These are phyloP conservation scores for Penicillium glabrum DNA, from an alignment of 2,329 filamentous ascomycete species.

Conservation along the genomic window DNA sequence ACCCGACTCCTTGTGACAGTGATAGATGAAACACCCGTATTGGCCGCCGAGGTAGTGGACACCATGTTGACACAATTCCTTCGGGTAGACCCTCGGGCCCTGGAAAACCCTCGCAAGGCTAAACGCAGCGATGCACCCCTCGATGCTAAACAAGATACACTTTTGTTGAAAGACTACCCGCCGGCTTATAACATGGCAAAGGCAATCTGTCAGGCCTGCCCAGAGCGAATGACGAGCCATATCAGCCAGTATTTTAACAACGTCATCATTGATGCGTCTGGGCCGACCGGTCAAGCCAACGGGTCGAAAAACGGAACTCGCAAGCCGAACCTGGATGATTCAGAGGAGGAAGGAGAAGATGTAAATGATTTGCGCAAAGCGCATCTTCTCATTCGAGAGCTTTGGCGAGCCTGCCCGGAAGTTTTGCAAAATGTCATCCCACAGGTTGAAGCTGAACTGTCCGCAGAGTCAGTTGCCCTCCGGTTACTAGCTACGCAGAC, in stretches of 20 bases:
- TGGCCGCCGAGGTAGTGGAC: conserved; percentile 82
- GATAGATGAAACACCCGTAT: conserved; percentile 77
- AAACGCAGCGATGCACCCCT: conserved; percentile 53
- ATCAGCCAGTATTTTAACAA: conserved; percentile 97
- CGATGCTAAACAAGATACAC: conserved; percentile 76
- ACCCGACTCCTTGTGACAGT: conserved; percentile 79
- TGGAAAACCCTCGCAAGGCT: conserved; percentile 57
- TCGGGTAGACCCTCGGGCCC: conserved; percentile 70
- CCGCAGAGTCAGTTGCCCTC: conserved; percentile 83
- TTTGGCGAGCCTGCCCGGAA: conserved; percentile 88
- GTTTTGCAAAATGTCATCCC: conserved; percentile 92
- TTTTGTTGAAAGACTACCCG: conserved; percentile 83
- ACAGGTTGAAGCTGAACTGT: conserved; percentile 87
- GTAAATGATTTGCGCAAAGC: conserved; percentile 86
- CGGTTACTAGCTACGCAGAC: conserved; percentile 89
- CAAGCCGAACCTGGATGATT: conserved; percentile 57
- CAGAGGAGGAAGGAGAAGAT: conserved; percentile 74
- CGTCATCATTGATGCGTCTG: conserved; percentile 85
- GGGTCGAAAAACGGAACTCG: conserved; percentile 47
- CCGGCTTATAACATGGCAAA: conserved; percentile 96
- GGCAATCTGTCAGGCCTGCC: conserved; percentile 82
- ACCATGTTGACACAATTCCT: conserved; percentile 95
- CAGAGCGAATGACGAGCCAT: conserved; percentile 92
- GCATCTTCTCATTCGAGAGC: conserved; percentile 81
- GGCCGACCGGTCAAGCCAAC: conserved; percentile 56